Evolutionary conservation across 768 basidiomycete species (phyloP).

Genomic region (Pholiota conissans): DNA sequence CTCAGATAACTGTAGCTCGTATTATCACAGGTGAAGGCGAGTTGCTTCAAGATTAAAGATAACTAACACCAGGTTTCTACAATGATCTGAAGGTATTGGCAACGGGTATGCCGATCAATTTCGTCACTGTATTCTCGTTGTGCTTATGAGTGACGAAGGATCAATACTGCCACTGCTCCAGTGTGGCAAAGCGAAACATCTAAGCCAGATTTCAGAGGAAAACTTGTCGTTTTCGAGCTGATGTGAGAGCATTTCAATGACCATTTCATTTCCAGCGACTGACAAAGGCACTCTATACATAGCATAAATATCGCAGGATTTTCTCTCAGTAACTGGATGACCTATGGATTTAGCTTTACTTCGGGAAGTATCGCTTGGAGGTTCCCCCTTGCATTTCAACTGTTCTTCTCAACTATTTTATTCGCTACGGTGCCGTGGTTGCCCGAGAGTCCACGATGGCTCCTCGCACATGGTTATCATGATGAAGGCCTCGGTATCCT

Average conservation of each 20-base stretch:
- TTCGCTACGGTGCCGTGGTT: conserved; percentile 49
- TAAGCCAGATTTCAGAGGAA: conserved; percentile 47
- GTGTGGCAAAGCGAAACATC: conserved; percentile 56
- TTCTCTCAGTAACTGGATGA: conserved; percentile 54
- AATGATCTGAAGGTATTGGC: conserved; percentile 40
- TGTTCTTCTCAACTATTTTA: conserved; percentile 44
- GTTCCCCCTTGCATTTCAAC: conserved; percentile 52
- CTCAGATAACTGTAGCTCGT: conserved; percentile 48
- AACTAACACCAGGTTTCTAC: neutral
- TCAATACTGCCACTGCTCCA: conserved; percentile 51
- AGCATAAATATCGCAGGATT: conserved; percentile 55
- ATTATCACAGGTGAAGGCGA: conserved; percentile 41
- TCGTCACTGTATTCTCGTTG: neutral
- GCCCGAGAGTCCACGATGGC: conserved; percentile 49
- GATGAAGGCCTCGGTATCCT: conserved; percentile 42
- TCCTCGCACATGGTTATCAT: conserved; percentile 44
- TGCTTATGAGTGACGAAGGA: conserved; percentile 20
- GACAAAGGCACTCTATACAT: neutral
- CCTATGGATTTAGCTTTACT: conserved; percentile 49
- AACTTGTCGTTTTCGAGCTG: conserved; percentile 49
- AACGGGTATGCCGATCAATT: conserved; percentile 33
- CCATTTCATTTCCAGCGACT: neutral
- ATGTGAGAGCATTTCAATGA: conserved; percentile 34
- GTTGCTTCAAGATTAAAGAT: neutral
- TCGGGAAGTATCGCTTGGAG: conserved; percentile 45